A percentile compares a stretch with the other conserved stretches of the same genome.
These are phyloP conservation scores for Cokeromyces recurvatus DNA, from an alignment of 371 early-diverging fungal genomes.

Conservation along the genomic window DNA sequence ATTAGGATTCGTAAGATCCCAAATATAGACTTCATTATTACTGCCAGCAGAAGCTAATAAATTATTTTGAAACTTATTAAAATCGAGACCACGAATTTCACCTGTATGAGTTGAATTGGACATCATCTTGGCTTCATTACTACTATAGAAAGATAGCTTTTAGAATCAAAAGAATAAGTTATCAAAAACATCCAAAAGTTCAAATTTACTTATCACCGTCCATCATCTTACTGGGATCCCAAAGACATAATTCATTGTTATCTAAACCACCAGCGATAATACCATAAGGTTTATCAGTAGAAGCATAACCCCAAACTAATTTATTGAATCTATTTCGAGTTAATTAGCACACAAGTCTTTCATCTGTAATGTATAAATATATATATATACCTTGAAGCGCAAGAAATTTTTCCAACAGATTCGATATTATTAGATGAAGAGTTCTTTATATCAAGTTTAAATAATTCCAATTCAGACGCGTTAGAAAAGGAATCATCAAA, in stretches of 20 bases:
- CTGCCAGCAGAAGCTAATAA: conserved; percentile 89
- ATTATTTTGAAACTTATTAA: conserved; percentile 83
- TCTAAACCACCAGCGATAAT: conserved; percentile 94
- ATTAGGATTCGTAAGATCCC: conserved; percentile 87
- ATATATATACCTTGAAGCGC: conserved; percentile 57
- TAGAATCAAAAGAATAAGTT: too few relatives aligned
- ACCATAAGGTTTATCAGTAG: conserved; percentile 63
- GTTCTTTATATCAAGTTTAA: conserved; percentile 67
- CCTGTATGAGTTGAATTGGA: conserved; percentile 78
- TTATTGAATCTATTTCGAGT: conserved; percentile 66
- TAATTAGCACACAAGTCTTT: not conserved
- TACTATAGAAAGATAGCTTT: conserved; percentile 1
- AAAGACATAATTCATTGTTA: conserved; percentile 86
- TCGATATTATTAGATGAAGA: conserved; percentile 31
- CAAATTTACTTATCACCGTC: conserved; percentile 46
- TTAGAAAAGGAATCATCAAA: conserved; percentile 94
- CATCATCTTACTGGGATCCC: conserved; percentile 81
- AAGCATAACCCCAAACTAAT: conserved; percentile 75
- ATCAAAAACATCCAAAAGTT: not conserved
- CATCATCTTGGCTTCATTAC: conserved; percentile 57
- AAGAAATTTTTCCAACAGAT: conserved; percentile 59
- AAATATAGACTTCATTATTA: conserved; percentile 90
- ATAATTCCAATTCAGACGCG: conserved; percentile 87
- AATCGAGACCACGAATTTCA: conserved; percentile 88
- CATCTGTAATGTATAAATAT: not conserved